These are phyloP conservation scores for Funneliformis mosseae DNA, from an alignment of 192 early-diverging fungal genomes.

Conservation along the genomic window DNA sequence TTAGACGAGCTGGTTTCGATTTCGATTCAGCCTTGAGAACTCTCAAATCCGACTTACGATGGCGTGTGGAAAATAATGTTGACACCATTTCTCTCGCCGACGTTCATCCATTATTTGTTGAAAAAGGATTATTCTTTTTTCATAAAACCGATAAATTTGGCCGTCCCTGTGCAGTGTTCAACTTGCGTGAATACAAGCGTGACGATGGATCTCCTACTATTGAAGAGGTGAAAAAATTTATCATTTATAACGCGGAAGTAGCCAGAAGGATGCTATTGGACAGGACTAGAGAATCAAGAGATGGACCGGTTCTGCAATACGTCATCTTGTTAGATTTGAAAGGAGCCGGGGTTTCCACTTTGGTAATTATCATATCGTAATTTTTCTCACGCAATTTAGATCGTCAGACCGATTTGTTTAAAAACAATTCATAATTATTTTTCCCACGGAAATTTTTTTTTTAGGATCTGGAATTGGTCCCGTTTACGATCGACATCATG, in stretches of 20 bases:
- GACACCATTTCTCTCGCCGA: conserved; percentile 27
- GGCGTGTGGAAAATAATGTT: conserved; percentile 40
- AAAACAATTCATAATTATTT: background rate
- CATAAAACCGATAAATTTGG: conserved; percentile 42
- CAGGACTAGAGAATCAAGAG: conserved; percentile 33
- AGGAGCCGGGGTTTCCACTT: conserved; percentile 20
- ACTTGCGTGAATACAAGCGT: conserved; percentile 35
- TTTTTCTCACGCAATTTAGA: background rate
- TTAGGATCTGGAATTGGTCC: conserved; percentile 25
- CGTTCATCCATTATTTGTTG: conserved; percentile 35
- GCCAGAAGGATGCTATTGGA: conserved; percentile 45
- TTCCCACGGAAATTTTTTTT: background rate
- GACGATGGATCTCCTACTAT: conserved; percentile 14
- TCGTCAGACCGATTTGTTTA: background rate
- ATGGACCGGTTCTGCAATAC: conserved; percentile 27
- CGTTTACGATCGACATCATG: conserved; percentile 19
- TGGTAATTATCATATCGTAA: conserved; percentile 5
- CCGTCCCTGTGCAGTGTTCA: conserved; percentile 44
- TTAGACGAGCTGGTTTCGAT: conserved; percentile 35
- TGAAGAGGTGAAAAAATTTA: conserved; percentile 40
- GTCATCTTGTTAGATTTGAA: conserved; percentile 27
- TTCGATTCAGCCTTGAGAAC: conserved; percentile 30
- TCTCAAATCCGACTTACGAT: conserved; percentile 41
- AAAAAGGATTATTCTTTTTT: conserved; percentile 44
- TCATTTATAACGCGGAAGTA: conserved; percentile 47